phyloP scores from a whole-genome alignment of 2,329 filamentous ascomycete genomes.

The Aureobasidium vineae region DNA sequence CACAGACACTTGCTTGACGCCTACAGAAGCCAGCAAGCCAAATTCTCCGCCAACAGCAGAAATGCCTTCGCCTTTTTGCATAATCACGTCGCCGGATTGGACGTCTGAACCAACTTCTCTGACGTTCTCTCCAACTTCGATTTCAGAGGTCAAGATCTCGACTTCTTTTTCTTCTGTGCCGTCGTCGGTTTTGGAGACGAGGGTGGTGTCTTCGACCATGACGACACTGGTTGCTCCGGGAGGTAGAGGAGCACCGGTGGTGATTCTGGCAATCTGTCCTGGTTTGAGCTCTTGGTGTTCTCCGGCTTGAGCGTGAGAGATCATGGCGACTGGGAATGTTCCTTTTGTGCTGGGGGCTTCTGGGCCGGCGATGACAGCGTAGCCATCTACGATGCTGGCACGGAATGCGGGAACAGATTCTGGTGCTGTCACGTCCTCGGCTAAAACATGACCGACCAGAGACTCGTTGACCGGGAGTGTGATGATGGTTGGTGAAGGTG shows the following conservation, averaged over 20 bases:
- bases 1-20: slow-evolving; percentile 66
- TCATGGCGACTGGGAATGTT: slow-evolving; percentile 77
- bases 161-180: slow-evolving; percentile 82
- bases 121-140: slow-evolving; percentile 80
- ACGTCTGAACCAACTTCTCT: slow-evolving; percentile 91
- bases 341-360: slow-evolving; percentile 66
- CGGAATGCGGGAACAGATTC: slow-evolving; percentile 91
- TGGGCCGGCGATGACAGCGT: slow-evolving; percentile 68
- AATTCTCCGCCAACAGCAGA: slow-evolving; percentile 87
- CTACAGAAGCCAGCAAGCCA: slow-evolving; percentile 82
- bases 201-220: slow-evolving; percentile 91
- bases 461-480: slow-evolving; percentile 60
- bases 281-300: slow-evolving; percentile 63
- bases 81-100: slow-evolving; percentile 63
- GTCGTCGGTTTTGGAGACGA: slow-evolving; percentile 73
- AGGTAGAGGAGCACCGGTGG: slow-evolving; percentile 88
- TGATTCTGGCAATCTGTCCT: slow-evolving; percentile 84
- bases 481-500: slow-evolving; percentile 60
- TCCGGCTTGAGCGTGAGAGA: slow-evolving; percentile 80
- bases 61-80: slow-evolving; percentile 76
- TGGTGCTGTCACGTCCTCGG: slow-evolving; percentile 73
- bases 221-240: slow-evolving; percentile 86
- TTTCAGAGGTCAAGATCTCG: slow-evolving; percentile 75
- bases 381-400: slow-evolving; percentile 96
- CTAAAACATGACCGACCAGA: slow-evolving; percentile 75